These are phyloP conservation scores for Trametes sanguinea DNA, from an alignment of 768 basidiomycete species.

Conservation along the genomic window DNA sequence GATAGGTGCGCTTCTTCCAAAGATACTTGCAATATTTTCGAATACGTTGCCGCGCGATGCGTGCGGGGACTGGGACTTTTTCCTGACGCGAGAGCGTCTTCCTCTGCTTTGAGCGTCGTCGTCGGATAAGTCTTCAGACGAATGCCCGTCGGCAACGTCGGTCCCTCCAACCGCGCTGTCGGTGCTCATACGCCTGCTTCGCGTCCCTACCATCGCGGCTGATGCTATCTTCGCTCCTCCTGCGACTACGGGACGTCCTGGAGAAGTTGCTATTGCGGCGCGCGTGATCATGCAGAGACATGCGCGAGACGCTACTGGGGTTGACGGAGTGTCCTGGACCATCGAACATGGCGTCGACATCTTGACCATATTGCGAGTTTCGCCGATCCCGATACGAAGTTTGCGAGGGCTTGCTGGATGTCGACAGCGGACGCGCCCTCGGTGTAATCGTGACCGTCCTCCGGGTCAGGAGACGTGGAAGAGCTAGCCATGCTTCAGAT, in stretches of 20 bases:
- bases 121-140: slow-evolving; percentile 27
- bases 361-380: slow-evolving; percentile 68
- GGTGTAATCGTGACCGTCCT: slow-evolving; percentile 64
- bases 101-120: slow-evolving; percentile 33
- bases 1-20: slow-evolving; percentile 48
- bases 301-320: slow-evolving; percentile 79
- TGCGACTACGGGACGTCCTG: slow-evolving; percentile 50
- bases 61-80: slow-evolving; percentile 24
- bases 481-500: slow-evolving; percentile 15
- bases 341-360: slow-evolving; percentile 72
- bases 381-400: slow-evolving; percentile 55
- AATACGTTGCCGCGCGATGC: slow-evolving; percentile 49
- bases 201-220: slow-evolving; percentile 13
- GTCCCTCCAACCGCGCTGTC: slow-evolving; percentile 13
- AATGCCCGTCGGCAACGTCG: neutral
- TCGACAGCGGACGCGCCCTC: slow-evolving; percentile 82
- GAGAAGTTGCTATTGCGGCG: slow-evolving; percentile 63
- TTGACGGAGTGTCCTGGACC: slow-evolving; percentile 65
- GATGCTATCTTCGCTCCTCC: slow-evolving; percentile 40
- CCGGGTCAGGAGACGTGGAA: slow-evolving; percentile 1
- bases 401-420: slow-evolving; percentile 61
- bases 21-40: slow-evolving; percentile 68
- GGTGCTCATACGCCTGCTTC: slow-evolving; percentile 24
- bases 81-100: slow-evolving; percentile 17
- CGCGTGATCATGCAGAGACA: slow-evolving; percentile 59